A percentile compares a stretch with the other conserved stretches of the same genome.
Conservation (phyloP, 164 flowering plant species). For the Chimonanthus salicifolius region DNA sequence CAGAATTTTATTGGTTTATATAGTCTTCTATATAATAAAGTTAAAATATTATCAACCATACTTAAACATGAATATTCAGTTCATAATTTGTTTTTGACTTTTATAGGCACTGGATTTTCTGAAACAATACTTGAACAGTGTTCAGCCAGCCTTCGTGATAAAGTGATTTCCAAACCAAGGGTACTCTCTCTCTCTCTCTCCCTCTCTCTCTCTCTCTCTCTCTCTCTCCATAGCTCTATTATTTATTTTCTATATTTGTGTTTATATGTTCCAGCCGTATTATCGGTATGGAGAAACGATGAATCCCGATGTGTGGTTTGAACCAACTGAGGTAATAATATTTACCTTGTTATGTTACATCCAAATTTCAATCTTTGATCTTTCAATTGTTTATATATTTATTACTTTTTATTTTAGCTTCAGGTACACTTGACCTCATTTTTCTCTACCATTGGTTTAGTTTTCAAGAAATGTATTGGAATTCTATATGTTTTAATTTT, state of each 20-base stretch:
- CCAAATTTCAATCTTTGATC: too few relatives aligned
- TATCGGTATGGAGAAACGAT: slow-evolving; percentile 60
- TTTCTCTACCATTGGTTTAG: too few relatives aligned
- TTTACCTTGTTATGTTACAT: neutral
- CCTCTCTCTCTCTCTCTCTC: neutral
- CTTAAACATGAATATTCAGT: neutral
- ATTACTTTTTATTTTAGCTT: too few relatives aligned
- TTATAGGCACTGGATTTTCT: slow-evolving; percentile 89
- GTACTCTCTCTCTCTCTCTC: slow-evolving; percentile 19
- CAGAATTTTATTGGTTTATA: neutral
- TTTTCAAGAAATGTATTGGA: too few relatives aligned
- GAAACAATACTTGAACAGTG: slow-evolving; percentile 85
- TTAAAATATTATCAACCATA: neutral
- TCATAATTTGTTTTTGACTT: slow-evolving; percentile 1
- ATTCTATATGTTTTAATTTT: too few relatives aligned
- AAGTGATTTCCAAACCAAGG: slow-evolving; percentile 78
- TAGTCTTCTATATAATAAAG: neutral
- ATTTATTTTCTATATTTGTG: neutral
- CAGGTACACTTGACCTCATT: too few relatives aligned
- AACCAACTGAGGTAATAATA: slow-evolving; percentile 71
- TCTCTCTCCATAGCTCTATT: neutral
- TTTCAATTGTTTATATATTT: too few relatives aligned
- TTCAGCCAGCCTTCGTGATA: slow-evolving; percentile 71
- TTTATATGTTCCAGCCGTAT: slow-evolving; percentile 52
- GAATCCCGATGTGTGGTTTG: slow-evolving; percentile 98